A percentile compares a stretch with the other conserved stretches of the same genome.
phyloP scores from a whole-genome alignment of 495 filamentous ascomycete species.

The Thermochaetoides thermophila region DNA sequence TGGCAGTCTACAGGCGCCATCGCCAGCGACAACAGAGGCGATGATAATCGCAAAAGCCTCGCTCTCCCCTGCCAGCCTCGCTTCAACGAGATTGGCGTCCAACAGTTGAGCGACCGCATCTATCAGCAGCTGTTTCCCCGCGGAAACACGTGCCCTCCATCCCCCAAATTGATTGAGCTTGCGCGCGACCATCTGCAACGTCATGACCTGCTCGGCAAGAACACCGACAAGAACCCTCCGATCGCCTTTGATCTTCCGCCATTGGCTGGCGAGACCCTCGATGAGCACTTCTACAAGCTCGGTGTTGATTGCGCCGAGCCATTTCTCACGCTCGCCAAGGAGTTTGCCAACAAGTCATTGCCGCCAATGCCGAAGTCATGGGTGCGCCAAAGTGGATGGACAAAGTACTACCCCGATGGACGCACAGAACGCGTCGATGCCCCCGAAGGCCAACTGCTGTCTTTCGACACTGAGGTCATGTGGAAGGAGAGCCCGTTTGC shows the following conservation, averaged over 20 bases:
- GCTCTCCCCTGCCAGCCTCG: constrained; percentile 46
- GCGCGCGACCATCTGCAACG: constrained; percentile 70
- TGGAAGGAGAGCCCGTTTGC: constrained; percentile 84
- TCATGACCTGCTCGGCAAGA: constrained; percentile 85
- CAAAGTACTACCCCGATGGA: constrained; percentile 71
- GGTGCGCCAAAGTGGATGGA: constrained; percentile 78
- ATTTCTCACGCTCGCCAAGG: constrained; percentile 61
- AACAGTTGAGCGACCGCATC: constrained; percentile 74
- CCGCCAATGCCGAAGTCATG: constrained; percentile 69
- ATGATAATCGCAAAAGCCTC: constrained; percentile 3
- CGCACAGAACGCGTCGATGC: constrained; percentile 52
- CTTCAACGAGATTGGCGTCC: constrained; percentile 85
- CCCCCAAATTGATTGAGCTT: constrained; percentile 57
- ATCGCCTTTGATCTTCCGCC: constrained; percentile 74
- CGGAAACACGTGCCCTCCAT: constrained; percentile 36
- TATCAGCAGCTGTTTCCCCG: constrained; percentile 63
- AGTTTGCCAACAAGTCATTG: constrained; percentile 48
- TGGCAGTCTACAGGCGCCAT: constrained; percentile 21
- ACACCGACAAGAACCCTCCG: constrained; percentile 54
- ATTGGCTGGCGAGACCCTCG: constrained; percentile 66
- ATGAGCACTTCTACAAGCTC: constrained; percentile 90
- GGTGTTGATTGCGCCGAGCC: constrained; percentile 80
- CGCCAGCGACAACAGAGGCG: neutral
- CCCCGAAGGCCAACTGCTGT: constrained; percentile 67
- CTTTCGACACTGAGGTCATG: constrained; percentile 95